phyloP scores from a whole-genome alignment of 176 grass and related monocot genomes.

The Rhynchospora pubera region DNA sequence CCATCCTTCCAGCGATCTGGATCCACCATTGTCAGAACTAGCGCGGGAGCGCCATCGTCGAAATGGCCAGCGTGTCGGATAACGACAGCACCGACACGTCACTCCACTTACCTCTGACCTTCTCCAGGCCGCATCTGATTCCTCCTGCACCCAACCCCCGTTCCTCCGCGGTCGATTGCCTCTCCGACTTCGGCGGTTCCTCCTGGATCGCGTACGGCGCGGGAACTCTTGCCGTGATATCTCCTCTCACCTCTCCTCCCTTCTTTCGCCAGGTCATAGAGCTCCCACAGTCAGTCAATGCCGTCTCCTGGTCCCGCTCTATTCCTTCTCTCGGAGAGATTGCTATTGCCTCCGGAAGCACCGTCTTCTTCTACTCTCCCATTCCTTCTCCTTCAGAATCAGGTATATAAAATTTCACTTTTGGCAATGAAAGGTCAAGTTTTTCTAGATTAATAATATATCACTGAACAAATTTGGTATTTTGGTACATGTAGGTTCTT shows the following conservation, averaged over 20 bases:
- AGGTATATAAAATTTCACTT: not conserved
- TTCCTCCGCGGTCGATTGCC: slow-evolving; percentile 54
- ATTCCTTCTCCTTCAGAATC: slow-evolving; percentile 21
- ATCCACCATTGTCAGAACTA: not conserved
- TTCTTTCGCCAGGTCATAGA: slow-evolving; percentile 84
- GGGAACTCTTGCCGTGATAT: slow-evolving; percentile 51
- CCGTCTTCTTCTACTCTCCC: slow-evolving; percentile 51
- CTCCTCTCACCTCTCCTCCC: slow-evolving; percentile 60
- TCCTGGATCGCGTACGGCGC: slow-evolving; percentile 82
- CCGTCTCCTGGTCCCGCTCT: slow-evolving; percentile 64
- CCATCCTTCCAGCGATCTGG: not conserved
- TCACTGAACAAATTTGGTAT: not conserved
- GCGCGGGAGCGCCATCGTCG: not conserved
- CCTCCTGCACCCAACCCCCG: slow-evolving; percentile 63
- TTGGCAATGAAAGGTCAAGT: not conserved
- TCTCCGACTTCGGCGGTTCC: slow-evolving; percentile 61
- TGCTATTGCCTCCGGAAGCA: slow-evolving; percentile 36
- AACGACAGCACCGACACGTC: not conserved
- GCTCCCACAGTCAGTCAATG: slow-evolving; percentile 37
- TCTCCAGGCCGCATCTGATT: slow-evolving; percentile 49
- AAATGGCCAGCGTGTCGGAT: not conserved
- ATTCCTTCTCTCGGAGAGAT: slow-evolving; percentile 45
- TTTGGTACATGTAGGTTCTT: slow-evolving; percentile 46
- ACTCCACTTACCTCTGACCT: slow-evolving; percentile 43
- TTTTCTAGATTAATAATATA: not conserved